A percentile compares a stretch with the other conserved stretches of the same genome.
Evolutionary conservation across 2,329 filamentous ascomycete genomes (phyloP).

Genomic region (Fusarium mundagurra): DNA sequence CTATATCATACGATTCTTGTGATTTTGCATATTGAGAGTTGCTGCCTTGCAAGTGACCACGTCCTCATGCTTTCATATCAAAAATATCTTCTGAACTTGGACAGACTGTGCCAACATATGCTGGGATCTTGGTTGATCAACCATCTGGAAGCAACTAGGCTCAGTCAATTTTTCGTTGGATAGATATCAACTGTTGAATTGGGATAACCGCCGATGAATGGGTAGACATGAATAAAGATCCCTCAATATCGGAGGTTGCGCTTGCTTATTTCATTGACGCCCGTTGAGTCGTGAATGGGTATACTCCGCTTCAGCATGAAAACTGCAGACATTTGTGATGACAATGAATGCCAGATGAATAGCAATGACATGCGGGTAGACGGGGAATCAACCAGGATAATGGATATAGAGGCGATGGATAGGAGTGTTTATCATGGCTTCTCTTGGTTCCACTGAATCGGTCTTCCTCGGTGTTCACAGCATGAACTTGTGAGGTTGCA

Average conservation of each 20-base stretch:
- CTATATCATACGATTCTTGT: constrained; percentile 34
- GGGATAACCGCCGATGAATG: neutral
- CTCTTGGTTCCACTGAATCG: constrained; percentile 6
- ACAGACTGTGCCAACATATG: neutral
- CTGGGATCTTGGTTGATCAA: neutral
- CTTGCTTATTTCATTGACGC: too few relatives aligned
- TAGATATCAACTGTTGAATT: neutral
- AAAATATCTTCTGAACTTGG: neutral
- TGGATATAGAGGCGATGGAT: neutral
- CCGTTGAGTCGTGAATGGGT: neutral
- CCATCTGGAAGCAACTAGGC: neutral
- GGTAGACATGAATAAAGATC: neutral
- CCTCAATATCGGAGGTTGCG: neutral
- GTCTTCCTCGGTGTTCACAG: constrained; percentile 18
- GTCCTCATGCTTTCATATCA: neutral
- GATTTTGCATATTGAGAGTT: neutral
- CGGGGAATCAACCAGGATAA: neutral
- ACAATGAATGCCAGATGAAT: neutral
- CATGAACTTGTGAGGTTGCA: constrained; percentile 16
- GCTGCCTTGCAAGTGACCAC: neutral
- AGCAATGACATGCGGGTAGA: neutral
- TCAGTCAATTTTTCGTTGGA: neutral
- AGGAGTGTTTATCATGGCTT: neutral
- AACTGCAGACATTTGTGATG: neutral
- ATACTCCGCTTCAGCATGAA: neutral